These are phyloP conservation scores for Suillus cothurnatus DNA, from an alignment of 768 basidiomycete genomes.

Conservation along the genomic window DNA sequence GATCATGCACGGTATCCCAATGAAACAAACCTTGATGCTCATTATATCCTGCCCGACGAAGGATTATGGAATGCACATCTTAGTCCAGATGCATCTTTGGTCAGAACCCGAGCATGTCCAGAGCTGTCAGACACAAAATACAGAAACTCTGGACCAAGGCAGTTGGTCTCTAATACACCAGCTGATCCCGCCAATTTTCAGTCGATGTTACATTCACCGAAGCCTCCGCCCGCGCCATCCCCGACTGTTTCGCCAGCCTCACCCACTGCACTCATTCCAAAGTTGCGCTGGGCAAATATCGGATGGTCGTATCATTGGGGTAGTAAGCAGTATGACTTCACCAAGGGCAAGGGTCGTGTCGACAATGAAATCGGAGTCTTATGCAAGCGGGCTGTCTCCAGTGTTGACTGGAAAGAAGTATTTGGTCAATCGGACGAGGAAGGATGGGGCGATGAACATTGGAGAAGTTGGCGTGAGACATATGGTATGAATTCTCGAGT, in stretches of 20 bases:
- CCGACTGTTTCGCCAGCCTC: conserved; percentile 50
- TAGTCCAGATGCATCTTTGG: conserved; percentile 36
- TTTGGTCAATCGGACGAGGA: conserved; percentile 43
- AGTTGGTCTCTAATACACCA: conserved; percentile 73
- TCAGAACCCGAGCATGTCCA: conserved; percentile 39
- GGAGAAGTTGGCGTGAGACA: conserved; percentile 72
- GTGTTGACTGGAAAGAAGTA: conserved; percentile 72
- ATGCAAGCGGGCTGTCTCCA: conserved; percentile 62
- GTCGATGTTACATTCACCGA: conserved; percentile 54
- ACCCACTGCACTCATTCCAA: conserved; percentile 63
- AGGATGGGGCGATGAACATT: conserved; percentile 61
- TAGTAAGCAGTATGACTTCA: conserved; percentile 92
- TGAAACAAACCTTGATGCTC: conserved; percentile 86
- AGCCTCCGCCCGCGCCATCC: conserved; percentile 68
- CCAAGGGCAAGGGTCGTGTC: conserved; percentile 64
- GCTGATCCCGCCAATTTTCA: conserved; percentile 59
- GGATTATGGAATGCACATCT: conserved; percentile 79
- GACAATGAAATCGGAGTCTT: conserved; percentile 54
- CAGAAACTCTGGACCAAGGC: conserved; percentile 54
- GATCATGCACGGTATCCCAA: conserved; percentile 81
- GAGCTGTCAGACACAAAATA: conserved; percentile 16
- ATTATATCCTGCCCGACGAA: conserved; percentile 73
- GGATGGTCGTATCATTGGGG: conserved; percentile 98
- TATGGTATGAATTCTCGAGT: conserved; percentile 59
- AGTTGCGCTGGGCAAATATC: conserved; percentile 94